Evolutionary conservation across 495 filamentous ascomycete species (phyloP).

Genomic region (Niebla homalea): DNA sequence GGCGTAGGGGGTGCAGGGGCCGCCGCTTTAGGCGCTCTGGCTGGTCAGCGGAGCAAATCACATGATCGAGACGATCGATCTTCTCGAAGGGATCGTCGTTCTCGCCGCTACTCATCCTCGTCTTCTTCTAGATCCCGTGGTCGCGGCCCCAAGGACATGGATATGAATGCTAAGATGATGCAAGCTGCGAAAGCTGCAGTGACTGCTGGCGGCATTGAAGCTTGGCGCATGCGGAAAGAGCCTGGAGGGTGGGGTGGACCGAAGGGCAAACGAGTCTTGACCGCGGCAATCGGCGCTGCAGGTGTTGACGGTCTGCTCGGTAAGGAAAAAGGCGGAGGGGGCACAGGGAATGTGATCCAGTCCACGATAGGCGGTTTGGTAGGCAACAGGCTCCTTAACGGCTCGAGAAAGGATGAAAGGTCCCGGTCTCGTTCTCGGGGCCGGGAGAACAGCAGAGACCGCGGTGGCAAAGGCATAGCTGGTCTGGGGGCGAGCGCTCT

Average conservation of each 20-base stretch:
- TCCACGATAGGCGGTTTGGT: conserved; percentile 77
- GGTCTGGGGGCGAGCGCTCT: conserved; percentile 58
- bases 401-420: conserved; percentile 49
- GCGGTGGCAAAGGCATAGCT: conserved; percentile 28
- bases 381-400: conserved; percentile 68
- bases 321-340: conserved; percentile 42
- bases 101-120: conserved; percentile 36
- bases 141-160: conserved; percentile 20
- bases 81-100: conserved; percentile 34
- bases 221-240: conserved; percentile 74
- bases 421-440: conserved; percentile 36
- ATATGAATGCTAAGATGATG: conserved; percentile 48
- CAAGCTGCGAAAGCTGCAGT: conserved; percentile 80
- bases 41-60: conserved; percentile 9
- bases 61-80: conserved; percentile 18
- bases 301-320: conserved; percentile 67
- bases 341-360: conserved; percentile 50
- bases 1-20: conserved; percentile 53
- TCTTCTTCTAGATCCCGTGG: conserved; percentile 35
- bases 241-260: conserved; percentile 72
- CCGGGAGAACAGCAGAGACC: conserved; percentile 31
- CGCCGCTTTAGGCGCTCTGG: conserved; percentile 15
- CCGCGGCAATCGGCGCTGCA: conserved; percentile 72
- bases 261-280: conserved; percentile 77
- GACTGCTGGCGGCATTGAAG: conserved; percentile 74